Percentiles rank a stretch among this genome's conserved stretches.
Evolutionary conservation across 2,329 filamentous ascomycete species (phyloP).

Genomic region (Xylaria sp.): DNA sequence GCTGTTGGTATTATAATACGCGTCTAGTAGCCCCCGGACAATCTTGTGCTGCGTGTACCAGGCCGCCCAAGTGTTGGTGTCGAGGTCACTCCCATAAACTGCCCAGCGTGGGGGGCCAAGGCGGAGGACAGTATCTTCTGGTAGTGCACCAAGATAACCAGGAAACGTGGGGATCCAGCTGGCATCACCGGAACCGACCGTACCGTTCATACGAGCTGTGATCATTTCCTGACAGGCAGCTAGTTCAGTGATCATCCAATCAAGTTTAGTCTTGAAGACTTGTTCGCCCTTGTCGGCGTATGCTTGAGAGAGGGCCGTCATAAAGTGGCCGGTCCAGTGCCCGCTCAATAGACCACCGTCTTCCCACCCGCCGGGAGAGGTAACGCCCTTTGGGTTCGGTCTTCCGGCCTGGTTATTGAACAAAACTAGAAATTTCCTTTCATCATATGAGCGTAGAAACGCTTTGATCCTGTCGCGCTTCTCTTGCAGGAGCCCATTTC

Average conservation of each 20-base stretch:
- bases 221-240: conserved; percentile 50
- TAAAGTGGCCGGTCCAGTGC: conserved; percentile 51
- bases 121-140: conserved; percentile 50
- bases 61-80: conserved; percentile 50
- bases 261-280: conserved; percentile 49
- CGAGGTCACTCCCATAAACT: conserved; percentile 46
- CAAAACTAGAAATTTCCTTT: conserved; percentile 48
- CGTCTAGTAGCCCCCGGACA: conserved; percentile 50
- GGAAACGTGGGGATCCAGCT: conserved; percentile 49
- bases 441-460: conserved; percentile 48
- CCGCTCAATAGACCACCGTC: conserved; percentile 52
- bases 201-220: conserved; percentile 44
- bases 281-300: conserved; percentile 50
- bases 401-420: conserved; percentile 51
- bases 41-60: conserved; percentile 53
- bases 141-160: conserved; percentile 50
- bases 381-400: conserved; percentile 45
- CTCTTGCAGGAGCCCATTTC: conserved; percentile 49
- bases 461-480: conserved; percentile 51
- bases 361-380: conserved; percentile 50
- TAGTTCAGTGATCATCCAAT: conserved; percentile 51
- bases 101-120: conserved; percentile 51
- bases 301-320: conserved; percentile 50
- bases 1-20: conserved; percentile 52
- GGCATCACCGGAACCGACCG: conserved; percentile 29